Evolutionary conservation across 2,329 filamentous ascomycete species (phyloP), one percentile per base, ranked within the genome.

Genomic region (Alternaria gansuensis): DNA sequence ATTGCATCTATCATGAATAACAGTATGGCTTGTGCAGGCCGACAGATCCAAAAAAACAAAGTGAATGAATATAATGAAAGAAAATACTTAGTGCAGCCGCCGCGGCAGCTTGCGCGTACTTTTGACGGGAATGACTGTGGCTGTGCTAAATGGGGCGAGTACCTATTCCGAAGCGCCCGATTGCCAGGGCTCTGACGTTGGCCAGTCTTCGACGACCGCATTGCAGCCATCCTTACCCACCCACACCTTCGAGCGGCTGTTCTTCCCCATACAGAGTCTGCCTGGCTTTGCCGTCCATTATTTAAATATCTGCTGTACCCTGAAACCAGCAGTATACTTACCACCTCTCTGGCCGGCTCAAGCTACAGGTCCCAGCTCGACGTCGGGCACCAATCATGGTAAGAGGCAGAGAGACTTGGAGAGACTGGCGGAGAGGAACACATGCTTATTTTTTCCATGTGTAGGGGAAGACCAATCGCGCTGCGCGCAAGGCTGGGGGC

Each of bases 391-490:
- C 71, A 73, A 71, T 60, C 67, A 77, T 77, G 74, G 74, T 75
- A 76, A 28, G 51, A n/a, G 36, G 45, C 36, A 61, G 51, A 45
- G 28, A 44, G 57, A 31, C 43, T 43, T 57, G 26, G 46, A 24
- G 29, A 44, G 57, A 31, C 43, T 43, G 56, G 26, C 45, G 23
- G 29, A 44, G 40, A 10, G 51, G 26, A 60, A 41, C 46, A 58
- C 29, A 36, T 46, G 45, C 70, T 75, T 64, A 75, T 64, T 41
- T 24, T 57, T 17, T 50, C 14, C 48, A 10, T 46, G 23, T 59
- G 28, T 65, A 85, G 84, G 84, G 81, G 60, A 81, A 84, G 62
- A 83, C 84, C 51, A 86, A 85, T 77, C 83, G 84, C 74, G 84
- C 84, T 52, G 84, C 84, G 69, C 83, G 84, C 73, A 85, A 84